Conservation (phyloP, 2,329 filamentous ascomycete genomes). For the Graphilbum sp. region DNA sequence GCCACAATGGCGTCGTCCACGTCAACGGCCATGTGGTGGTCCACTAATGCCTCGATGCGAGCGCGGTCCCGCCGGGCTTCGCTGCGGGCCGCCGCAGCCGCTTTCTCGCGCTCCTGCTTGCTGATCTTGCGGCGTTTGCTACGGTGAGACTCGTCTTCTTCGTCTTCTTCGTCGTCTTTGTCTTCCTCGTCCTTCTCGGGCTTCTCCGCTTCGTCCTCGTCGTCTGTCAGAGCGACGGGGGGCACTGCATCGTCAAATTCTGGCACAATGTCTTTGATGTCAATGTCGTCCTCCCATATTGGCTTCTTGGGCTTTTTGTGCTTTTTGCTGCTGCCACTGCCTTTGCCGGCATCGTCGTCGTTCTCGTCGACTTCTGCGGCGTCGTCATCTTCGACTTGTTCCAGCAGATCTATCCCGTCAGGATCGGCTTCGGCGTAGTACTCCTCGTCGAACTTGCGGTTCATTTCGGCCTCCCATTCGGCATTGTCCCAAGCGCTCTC, state of each 20-base stretch:
- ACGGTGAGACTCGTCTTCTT: slow-evolving; percentile 12
- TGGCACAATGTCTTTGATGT: slow-evolving; percentile 81
- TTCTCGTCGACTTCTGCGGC: too few relatives aligned
- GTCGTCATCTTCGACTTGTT: slow-evolving; percentile 21
- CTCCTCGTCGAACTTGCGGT: slow-evolving; percentile 68
- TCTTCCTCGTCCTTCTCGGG: slow-evolving; percentile 16
- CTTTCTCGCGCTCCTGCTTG: slow-evolving; percentile 39
- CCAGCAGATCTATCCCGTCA: slow-evolving; percentile 38
- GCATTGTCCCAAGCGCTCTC: slow-evolving; percentile 81
- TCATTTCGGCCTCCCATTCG: slow-evolving; percentile 84
- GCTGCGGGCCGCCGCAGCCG: slow-evolving; percentile 31
- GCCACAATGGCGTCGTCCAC: slow-evolving; percentile 7
- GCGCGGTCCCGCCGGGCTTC: slow-evolving; percentile 65
- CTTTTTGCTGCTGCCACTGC: slow-evolving; percentile 34
- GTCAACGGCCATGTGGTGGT: slow-evolving; percentile 63
- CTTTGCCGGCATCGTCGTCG: slow-evolving; percentile 38
- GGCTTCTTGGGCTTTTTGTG: slow-evolving; percentile 61
- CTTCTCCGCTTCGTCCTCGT: slow-evolving; percentile 17
- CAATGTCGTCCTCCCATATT: slow-evolving; percentile 92
- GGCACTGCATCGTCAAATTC: slow-evolving; percentile 59
- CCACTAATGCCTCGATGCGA: slow-evolving; percentile 73
- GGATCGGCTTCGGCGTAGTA: slow-evolving; percentile 66
- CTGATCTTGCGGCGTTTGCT: slow-evolving; percentile 44
- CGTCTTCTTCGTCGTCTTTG: slow-evolving; percentile 11
- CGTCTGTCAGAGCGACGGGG: slow-evolving; percentile 37